These are phyloP conservation scores for Scheffersomyces segobiensis DNA, from an alignment of 1,139 yeast genomes.

Conservation along the genomic window DNA sequence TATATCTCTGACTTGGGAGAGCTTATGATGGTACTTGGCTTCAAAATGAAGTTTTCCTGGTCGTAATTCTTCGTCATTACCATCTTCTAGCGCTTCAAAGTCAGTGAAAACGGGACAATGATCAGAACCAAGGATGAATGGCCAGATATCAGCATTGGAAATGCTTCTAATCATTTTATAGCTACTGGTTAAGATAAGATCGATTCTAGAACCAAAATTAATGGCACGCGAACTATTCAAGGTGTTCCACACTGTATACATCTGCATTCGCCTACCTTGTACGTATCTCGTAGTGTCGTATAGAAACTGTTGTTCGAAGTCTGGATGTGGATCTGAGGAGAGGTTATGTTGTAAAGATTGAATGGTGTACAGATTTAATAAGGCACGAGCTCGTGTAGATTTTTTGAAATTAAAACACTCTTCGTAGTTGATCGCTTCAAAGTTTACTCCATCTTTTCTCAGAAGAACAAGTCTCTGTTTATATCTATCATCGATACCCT, in stretches of 20 bases:
- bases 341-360: constrained; percentile 10
- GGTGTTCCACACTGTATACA: constrained; percentile 95
- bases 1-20: constrained; percentile 52
- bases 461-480: constrained; percentile 20
- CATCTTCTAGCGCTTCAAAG: constrained; percentile 30
- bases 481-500: constrained; percentile 49
- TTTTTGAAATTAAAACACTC: constrained; percentile 44
- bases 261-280: constrained; percentile 57
- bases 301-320: constrained; percentile 33
- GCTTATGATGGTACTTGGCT: constrained; percentile 52
- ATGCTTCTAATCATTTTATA: constrained; percentile 32
- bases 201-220: constrained; percentile 88
- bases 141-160: constrained; percentile 61
- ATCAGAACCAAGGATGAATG: constrained; percentile 79
- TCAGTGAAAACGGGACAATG: constrained; percentile 92
- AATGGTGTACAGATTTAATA: constrained; percentile 41
- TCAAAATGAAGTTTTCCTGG: constrained; percentile 2
- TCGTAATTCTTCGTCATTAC: constrained; percentile 1
- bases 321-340: constrained; percentile 1
- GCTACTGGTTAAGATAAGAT: constrained; percentile 59
- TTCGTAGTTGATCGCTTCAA: constrained; percentile 43
- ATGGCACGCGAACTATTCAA: constrained; percentile 73
- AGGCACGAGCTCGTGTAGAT: constrained; percentile 40
- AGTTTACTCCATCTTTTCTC: constrained; percentile 19
- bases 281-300: constrained; percentile 64